Conservation (phyloP, 495 filamentous ascomycete genomes). For the Aspergillus campestris region DNA sequence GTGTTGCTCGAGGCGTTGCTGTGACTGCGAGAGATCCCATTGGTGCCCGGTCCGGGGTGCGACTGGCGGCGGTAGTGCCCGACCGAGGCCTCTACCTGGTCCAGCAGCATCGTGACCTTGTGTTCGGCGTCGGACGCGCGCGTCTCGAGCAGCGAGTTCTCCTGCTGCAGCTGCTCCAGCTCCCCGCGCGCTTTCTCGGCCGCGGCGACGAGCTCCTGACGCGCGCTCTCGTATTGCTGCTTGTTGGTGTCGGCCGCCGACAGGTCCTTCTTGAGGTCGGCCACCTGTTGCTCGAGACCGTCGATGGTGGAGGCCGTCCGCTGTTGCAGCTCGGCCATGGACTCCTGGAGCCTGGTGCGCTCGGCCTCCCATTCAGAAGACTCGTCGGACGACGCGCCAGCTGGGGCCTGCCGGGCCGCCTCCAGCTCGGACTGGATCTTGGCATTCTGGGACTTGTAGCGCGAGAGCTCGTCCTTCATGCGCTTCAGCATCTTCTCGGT, state of each 20-base stretch:
- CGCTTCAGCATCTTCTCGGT: constrained; percentile 98
- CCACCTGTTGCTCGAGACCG: constrained; percentile 64
- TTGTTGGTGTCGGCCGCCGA: constrained; percentile 56
- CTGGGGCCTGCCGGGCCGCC: constrained; percentile 35
- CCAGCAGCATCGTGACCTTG: constrained; percentile 83
- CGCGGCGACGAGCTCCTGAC: constrained; percentile 47
- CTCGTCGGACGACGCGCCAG: constrained; percentile 26
- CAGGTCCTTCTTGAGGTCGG: constrained; percentile 58
- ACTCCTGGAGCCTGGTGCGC: constrained; percentile 53
- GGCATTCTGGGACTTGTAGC: constrained; percentile 80
- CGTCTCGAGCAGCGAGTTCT: constrained; percentile 69
- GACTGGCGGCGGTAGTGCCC: constrained; percentile 88
- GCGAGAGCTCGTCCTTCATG: constrained; percentile 91
- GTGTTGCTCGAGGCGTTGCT: constrained; percentile 41
- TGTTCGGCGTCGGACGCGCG: constrained; percentile 85
- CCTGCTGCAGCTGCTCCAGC: constrained; percentile 70
- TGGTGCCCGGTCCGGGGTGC: constrained; percentile 36
- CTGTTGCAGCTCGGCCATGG: constrained; percentile 57
- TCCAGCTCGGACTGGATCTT: constrained; percentile 74
- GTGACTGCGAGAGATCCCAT: constrained; percentile 35
- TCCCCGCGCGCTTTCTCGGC: constrained; percentile 54
- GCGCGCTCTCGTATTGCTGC: constrained; percentile 46
- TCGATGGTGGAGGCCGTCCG: constrained; percentile 55
- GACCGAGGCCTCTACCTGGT: constrained; percentile 88
- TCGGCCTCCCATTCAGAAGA: constrained; percentile 70